A percentile compares a stretch with the other conserved stretches of the same genome.
Conservation (phyloP, 305 asterid species). For the Fraxinus dipetala region DNA sequence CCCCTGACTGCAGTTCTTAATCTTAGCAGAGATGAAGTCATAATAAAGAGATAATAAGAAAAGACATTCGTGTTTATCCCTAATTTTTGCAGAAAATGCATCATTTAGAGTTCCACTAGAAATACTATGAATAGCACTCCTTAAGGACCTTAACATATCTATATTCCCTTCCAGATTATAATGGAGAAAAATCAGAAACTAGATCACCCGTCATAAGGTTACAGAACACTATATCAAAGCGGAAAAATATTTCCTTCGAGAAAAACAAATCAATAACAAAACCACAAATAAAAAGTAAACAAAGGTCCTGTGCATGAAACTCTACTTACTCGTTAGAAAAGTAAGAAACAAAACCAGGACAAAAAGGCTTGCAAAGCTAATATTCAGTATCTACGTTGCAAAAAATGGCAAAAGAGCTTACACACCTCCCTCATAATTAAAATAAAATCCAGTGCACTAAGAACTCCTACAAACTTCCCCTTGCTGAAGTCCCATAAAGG, state of each 20-base stretch:
- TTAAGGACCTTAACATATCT: background rate
- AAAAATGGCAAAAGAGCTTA: background rate
- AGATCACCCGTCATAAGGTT: background rate
- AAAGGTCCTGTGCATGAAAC: background rate
- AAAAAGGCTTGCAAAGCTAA: background rate
- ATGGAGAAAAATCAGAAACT: background rate
- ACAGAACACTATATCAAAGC: background rate
- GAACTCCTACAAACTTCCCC: slow-evolving; percentile 82
- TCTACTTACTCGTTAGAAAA: background rate
- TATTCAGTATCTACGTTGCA: background rate
- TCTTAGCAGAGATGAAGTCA: background rate
- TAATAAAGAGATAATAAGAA: background rate
- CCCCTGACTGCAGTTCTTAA: background rate
- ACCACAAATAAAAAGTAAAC: background rate
- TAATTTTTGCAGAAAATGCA: background rate
- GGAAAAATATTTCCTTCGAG: background rate
- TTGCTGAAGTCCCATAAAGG: slow-evolving; percentile 86
- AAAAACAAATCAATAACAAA: background rate
- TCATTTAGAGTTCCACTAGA: background rate
- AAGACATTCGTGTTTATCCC: background rate
- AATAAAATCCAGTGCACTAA: slow-evolving; percentile 86
- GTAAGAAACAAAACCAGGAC: background rate
- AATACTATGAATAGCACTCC: background rate
- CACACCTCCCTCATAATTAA: slow-evolving; percentile 89
- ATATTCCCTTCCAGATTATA: background rate